Conservation (phyloP, 441 rosid genomes). For the Eruca vesicaria region DNA sequence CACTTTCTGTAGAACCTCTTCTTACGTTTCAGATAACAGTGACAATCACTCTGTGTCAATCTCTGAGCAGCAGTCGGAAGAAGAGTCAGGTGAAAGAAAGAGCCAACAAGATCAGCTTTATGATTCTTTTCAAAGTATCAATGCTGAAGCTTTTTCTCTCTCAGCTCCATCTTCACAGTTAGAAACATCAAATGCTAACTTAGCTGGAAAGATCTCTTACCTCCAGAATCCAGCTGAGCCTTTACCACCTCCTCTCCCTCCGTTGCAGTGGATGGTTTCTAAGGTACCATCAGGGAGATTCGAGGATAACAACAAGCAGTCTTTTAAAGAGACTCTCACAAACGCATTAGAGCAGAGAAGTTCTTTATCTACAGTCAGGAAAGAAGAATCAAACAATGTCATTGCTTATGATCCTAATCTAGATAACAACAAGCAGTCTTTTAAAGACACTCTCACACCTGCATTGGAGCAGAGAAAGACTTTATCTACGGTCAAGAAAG, state of each 20-base stretch:
- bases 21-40: constrained; percentile 67
- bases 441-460: constrained; percentile 26
- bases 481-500: constrained; percentile 33
- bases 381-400: constrained; percentile 37
- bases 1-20: constrained; percentile 88
- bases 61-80: constrained; percentile 76
- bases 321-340: constrained; percentile 30
- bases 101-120: constrained; percentile 43
- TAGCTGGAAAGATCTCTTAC: constrained; percentile 20
- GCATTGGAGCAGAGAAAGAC: constrained; percentile 28
- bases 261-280: constrained; percentile 59
- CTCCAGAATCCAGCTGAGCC: constrained; percentile 36
- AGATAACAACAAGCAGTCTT: constrained; percentile 38
- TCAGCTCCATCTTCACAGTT: constrained; percentile 26
- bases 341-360: constrained; percentile 22
- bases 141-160: constrained; percentile 39
- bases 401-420: constrained; percentile 27
- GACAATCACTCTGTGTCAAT: constrained; percentile 60
- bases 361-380: constrained; percentile 33
- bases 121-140: constrained; percentile 41
- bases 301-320: constrained; percentile 38
- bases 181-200: constrained; percentile 41
- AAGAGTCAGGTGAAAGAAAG: constrained; percentile 42
- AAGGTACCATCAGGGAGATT: constrained; percentile 32
- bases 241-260: constrained; percentile 77